Conservation (phyloP, 306 rosid genomes). For the Acacia acuminata region DNA sequence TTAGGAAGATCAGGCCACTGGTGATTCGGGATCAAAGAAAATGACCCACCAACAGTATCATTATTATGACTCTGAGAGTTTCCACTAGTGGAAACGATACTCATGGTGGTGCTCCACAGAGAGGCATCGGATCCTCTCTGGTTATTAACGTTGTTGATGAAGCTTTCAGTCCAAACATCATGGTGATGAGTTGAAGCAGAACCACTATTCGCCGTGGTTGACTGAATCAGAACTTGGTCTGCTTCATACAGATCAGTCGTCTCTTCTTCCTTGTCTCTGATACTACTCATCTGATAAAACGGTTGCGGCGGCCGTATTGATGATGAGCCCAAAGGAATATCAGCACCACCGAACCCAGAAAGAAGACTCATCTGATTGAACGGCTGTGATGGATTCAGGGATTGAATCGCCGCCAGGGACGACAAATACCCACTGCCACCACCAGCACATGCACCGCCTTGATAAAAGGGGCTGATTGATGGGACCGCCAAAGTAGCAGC, state of each 20-base stretch:
- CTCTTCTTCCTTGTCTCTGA: background rate
- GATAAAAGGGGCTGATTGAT: background rate
- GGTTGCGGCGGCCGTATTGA: background rate
- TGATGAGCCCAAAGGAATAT: background rate
- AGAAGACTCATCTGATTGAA: slow-evolving; percentile 2
- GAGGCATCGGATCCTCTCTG: background rate
- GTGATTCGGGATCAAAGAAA: background rate
- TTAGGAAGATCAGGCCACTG: slow-evolving; percentile 12
- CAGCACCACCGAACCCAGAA: background rate
- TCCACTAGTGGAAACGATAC: background rate
- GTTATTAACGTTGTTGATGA: background rate
- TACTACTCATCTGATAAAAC: background rate
- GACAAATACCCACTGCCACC: background rate
- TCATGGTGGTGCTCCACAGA: slow-evolving; percentile 9
- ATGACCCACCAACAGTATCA: background rate
- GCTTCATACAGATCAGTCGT: background rate
- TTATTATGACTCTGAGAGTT: background rate
- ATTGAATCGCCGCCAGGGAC: background rate
- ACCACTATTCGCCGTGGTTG: background rate
- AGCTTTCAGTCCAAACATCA: background rate
- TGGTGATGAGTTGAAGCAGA: background rate
- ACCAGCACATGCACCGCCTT: background rate
- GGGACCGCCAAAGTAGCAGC: background rate
- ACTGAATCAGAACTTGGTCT: background rate
- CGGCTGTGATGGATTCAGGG: background rate